These are phyloP conservation scores for Nemania serpens DNA, from an alignment of 2,329 filamentous ascomycete genomes.

Conservation along the genomic window DNA sequence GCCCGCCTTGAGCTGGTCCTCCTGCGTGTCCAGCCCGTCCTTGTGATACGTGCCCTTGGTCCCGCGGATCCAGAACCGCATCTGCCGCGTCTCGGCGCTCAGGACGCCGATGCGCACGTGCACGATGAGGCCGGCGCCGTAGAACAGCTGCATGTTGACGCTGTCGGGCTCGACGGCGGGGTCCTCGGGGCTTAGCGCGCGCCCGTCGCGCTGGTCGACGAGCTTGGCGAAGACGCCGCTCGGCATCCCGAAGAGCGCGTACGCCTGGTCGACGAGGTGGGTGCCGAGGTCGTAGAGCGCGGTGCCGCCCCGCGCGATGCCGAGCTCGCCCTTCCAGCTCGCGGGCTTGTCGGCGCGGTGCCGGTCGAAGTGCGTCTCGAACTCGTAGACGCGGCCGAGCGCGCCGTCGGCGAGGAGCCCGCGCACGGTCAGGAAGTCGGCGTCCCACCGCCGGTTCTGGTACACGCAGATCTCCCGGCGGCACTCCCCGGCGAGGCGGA, in stretches of 20 bases:
- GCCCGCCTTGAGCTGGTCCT: constrained; percentile 72
- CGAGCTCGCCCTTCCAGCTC: constrained; percentile 69
- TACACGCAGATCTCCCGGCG: constrained; percentile 67
- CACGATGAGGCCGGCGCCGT: constrained; percentile 65
- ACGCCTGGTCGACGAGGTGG: constrained; percentile 77
- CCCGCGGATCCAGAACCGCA: constrained; percentile 78
- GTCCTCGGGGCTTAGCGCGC: constrained; percentile 52
- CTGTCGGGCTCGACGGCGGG: constrained; percentile 57
- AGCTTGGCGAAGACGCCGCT: constrained; percentile 69
- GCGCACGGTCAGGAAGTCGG: constrained; percentile 73
- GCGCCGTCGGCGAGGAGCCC: constrained; percentile 62
- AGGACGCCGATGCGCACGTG: constrained; percentile 72
- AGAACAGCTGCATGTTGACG: constrained; percentile 68
- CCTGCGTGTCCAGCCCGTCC: constrained; percentile 71
- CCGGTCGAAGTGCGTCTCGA: constrained; percentile 80
- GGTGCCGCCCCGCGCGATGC: constrained; percentile 66
- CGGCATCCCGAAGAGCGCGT: constrained; percentile 72
- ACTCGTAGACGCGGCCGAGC: constrained; percentile 75
- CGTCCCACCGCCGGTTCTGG: constrained; percentile 78
- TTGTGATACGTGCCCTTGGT: constrained; percentile 77
- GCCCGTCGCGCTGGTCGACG: constrained; percentile 64
- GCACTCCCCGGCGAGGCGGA: constrained; percentile 56
- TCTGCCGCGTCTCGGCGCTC: constrained; percentile 70
- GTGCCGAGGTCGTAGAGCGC: constrained; percentile 76
- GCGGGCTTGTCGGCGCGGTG: constrained; percentile 64